phyloP scores from a whole-genome alignment of 495 filamentous ascomycete genomes.

The Terfezia claveryi region DNA sequence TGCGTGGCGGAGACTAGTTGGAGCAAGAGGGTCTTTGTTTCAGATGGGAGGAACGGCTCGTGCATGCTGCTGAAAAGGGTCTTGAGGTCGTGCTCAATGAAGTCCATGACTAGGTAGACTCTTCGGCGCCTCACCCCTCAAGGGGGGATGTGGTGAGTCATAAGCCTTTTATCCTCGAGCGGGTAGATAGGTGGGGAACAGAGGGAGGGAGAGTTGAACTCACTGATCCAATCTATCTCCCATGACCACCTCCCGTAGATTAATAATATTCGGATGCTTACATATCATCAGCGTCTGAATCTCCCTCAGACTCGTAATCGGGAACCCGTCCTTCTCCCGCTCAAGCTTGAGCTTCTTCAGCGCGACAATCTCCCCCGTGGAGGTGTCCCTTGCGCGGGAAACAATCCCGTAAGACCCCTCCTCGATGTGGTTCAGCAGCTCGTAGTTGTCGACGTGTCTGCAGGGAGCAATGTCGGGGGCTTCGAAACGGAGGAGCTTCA shows the following conservation, averaged over 20 bases:
- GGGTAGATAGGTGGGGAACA: background rate
- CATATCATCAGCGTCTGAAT: constrained; percentile 46
- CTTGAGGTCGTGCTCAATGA: constrained; percentile 94
- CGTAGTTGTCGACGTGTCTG: constrained; percentile 70
- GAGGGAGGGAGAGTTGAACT: constrained; percentile 11
- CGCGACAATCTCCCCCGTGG: constrained; percentile 71
- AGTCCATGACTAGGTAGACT: constrained; percentile 92
- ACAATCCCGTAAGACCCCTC: constrained; percentile 94
- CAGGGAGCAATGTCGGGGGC: constrained; percentile 47
- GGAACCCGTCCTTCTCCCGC: constrained; percentile 57
- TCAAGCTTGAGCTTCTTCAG: constrained; percentile 92
- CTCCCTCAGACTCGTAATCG: constrained; percentile 79
- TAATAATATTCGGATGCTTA: constrained; percentile 53
- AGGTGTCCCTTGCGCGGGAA: constrained; percentile 56
- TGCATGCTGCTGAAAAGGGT: constrained; percentile 81
- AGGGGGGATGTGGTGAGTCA: background rate
- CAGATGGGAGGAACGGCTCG: constrained; percentile 80
- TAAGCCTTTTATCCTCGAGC: background rate
- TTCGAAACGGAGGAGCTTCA: constrained; percentile 47
- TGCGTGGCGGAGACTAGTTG: constrained; percentile 65
- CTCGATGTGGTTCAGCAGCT: constrained; percentile 87
- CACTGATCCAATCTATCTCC: constrained; percentile 60
- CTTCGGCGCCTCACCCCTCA: constrained; percentile 21
- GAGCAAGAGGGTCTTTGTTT: constrained; percentile 70
- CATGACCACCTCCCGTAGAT: constrained; percentile 67